A percentile compares a stretch with the other conserved stretches of the same genome.
Evolutionary conservation across 495 filamentous ascomycete genomes (phyloP).

Genomic region (Talaromyces proteolyticus): DNA sequence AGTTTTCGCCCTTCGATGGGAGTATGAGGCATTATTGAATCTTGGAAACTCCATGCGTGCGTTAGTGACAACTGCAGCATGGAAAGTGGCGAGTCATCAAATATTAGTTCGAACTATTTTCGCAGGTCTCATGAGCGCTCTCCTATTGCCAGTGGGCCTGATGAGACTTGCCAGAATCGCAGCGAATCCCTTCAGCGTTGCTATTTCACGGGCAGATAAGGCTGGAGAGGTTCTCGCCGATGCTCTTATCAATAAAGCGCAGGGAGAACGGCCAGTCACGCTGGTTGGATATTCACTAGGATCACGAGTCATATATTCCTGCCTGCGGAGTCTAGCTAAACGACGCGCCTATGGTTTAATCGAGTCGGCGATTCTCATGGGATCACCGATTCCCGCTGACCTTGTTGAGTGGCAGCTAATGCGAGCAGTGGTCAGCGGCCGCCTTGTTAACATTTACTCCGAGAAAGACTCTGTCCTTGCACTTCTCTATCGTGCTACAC

Average conservation of each 20-base stretch:
- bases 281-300: conserved; percentile 90
- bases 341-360: conserved; percentile 78
- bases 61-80: conserved; percentile 70
- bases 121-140: conserved; percentile 59
- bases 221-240: conserved; percentile 82
- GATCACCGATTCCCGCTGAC: conserved; percentile 69
- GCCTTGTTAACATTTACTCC: conserved; percentile 72
- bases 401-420: conserved; percentile 60
- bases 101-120: conserved; percentile 76
- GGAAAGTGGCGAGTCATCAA: conserved; percentile 69
- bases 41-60: conserved; percentile 69
- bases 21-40: conserved; percentile 69
- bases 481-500: conserved; percentile 72
- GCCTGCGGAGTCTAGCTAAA: conserved; percentile 68
- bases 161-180: conserved; percentile 75
- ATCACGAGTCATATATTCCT: conserved; percentile 80
- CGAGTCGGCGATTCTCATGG: conserved; percentile 80
- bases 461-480: conserved; percentile 72
- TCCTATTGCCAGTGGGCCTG: conserved; percentile 70
- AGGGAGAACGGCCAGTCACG: conserved; percentile 84
- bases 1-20: conserved; percentile 81
- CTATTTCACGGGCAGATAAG: conserved; percentile 79
- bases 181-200: conserved; percentile 86
- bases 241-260: conserved; percentile 77
- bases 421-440: conserved; percentile 64